Conservation (phyloP, 495 filamentous ascomycete genomes). For the Patellaria atrata region DNA sequence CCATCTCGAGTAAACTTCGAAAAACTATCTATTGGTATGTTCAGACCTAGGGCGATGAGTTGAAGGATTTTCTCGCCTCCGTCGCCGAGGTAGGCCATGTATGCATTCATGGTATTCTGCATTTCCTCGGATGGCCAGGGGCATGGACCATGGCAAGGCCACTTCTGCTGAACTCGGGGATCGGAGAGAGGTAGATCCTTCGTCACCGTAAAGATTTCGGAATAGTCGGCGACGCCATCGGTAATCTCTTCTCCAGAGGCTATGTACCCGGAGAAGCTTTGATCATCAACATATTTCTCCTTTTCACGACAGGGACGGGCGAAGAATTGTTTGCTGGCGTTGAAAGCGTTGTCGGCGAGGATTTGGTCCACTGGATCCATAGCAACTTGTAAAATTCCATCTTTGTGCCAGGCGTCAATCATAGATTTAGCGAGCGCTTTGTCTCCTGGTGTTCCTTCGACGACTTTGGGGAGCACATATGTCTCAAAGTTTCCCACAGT, state of each 20-base stretch:
- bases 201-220: slow-evolving; percentile 35
- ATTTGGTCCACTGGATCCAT: slow-evolving; percentile 19
- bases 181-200: slow-evolving; percentile 29
- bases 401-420: slow-evolving; percentile 28
- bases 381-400: slow-evolving; percentile 33
- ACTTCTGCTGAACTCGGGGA: slow-evolving; percentile 25
- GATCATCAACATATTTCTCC: slow-evolving; percentile 30
- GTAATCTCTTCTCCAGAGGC: slow-evolving; percentile 36
- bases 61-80: slow-evolving; percentile 29
- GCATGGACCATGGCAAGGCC: slow-evolving; percentile 34
- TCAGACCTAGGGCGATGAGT: slow-evolving; percentile 28
- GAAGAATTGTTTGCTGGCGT: slow-evolving; percentile 29
- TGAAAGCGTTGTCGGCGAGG: slow-evolving; percentile 20
- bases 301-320: slow-evolving; percentile 22
- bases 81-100: slow-evolving; percentile 22
- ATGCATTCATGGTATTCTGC: slow-evolving; percentile 23
- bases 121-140: slow-evolving; percentile 31
- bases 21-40: slow-evolving; percentile 20
- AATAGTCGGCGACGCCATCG: slow-evolving; percentile 33
- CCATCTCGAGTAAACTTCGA: slow-evolving; percentile 29
- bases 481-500: slow-evolving; percentile 23
- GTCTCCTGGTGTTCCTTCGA: slow-evolving; percentile 20
- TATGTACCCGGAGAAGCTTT: slow-evolving; percentile 34
- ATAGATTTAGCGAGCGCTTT: slow-evolving; percentile 25
- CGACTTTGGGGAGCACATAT: slow-evolving; percentile 24